phyloP scores from a whole-genome alignment of 148 eudicot species.

The Heliamphora exappendiculata region DNA sequence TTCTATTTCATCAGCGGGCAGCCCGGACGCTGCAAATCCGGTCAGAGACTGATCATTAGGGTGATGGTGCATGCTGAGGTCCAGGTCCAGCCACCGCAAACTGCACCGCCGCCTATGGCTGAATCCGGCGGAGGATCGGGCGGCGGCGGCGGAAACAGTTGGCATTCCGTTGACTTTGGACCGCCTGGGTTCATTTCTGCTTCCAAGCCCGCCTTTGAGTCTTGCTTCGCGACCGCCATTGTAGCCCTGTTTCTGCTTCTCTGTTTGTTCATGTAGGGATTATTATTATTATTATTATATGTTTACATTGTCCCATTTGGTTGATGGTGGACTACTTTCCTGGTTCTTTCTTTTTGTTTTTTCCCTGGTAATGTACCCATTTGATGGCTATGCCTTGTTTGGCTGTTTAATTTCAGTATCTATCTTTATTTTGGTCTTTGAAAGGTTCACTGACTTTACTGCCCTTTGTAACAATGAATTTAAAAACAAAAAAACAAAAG shows the following conservation, averaged over 20 bases:
- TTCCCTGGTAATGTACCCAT: not conserved
- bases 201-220: slow-evolving; percentile 26
- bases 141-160: slow-evolving; percentile 19
- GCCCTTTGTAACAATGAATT: no score
- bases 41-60: slow-evolving; percentile 56
- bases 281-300: not conserved
- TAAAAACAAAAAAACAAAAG: no score
- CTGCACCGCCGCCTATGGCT: slow-evolving; percentile 24
- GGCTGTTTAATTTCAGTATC: slow-evolving; percentile 1
- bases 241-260: slow-evolving; percentile 28
- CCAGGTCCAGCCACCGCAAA: slow-evolving; percentile 17
- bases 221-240: slow-evolving; percentile 34
- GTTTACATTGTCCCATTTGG: not conserved
- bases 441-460: no score
- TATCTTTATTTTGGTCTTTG: not conserved
- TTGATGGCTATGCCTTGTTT: slow-evolving; percentile 4
- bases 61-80: slow-evolving; percentile 49
- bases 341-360: slow-evolving; percentile 1
- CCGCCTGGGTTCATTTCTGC: slow-evolving; percentile 32
- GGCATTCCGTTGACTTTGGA: slow-evolving; percentile 24
- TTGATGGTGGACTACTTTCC: not conserved
- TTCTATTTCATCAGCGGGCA: slow-evolving; percentile 70
- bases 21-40: slow-evolving; percentile 45
- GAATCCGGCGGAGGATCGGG: slow-evolving; percentile 21
- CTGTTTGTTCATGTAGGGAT: slow-evolving; percentile 31